Evolutionary conservation across 176 grass and related monocot genomes (phyloP).

Genomic region (Triticum dicoccoides): DNA sequence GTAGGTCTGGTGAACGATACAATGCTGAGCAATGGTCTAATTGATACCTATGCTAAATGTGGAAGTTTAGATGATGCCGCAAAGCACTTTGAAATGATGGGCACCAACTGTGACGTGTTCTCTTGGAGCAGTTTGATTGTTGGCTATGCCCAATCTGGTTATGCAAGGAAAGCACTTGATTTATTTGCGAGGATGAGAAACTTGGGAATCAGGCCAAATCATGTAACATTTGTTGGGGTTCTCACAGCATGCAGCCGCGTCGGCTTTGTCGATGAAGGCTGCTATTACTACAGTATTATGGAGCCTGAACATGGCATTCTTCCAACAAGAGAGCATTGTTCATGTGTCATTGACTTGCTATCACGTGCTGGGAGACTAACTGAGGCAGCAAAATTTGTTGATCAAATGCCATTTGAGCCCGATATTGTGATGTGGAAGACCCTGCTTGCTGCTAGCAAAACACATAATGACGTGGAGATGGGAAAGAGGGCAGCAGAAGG

Average conservation of each 20-base stretch:
- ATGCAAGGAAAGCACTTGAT: constrained; percentile 55
- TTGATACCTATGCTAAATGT: constrained; percentile 87
- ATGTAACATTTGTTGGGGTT: constrained; percentile 85
- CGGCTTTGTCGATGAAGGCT: constrained; percentile 69
- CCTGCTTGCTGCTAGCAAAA: constrained; percentile 65
- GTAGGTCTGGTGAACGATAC: constrained; percentile 34
- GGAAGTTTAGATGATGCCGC: constrained; percentile 69
- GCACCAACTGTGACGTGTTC: constrained; percentile 42
- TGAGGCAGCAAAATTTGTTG: constrained; percentile 68
- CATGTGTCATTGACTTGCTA: constrained; percentile 76
- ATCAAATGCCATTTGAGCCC: constrained; percentile 64
- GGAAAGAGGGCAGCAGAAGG: constrained; percentile 73
- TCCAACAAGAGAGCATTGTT: constrained; percentile 66
- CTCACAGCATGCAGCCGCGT: constrained; percentile 74
- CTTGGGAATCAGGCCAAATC: constrained; percentile 51
- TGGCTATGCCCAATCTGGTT: constrained; percentile 82
- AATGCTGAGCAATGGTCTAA: constrained; percentile 60
- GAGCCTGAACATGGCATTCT: constrained; percentile 49
- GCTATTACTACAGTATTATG: constrained; percentile 78
- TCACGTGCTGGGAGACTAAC: constrained; percentile 78
- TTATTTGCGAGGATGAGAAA: constrained; percentile 60
- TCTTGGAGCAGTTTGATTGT: constrained; percentile 94
- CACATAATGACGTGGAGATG: constrained; percentile 65
- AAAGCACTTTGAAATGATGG: constrained; percentile 66
- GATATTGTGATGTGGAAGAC: constrained; percentile 85